These are phyloP conservation scores for Coemansia reversa DNA, from an alignment of 192 early-diverging fungal species.

Conservation along the genomic window DNA sequence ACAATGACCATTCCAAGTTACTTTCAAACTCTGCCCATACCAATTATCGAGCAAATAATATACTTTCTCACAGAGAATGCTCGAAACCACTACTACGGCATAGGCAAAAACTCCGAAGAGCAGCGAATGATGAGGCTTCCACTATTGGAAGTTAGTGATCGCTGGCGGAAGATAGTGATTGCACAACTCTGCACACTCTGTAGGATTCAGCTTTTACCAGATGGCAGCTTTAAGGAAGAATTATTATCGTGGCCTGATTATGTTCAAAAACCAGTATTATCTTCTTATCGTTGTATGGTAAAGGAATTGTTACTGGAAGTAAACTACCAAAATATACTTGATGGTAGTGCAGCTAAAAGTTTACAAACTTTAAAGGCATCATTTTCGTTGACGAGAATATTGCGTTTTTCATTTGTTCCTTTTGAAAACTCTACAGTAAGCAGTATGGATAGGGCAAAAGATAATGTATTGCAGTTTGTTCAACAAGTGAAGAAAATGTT, in stretches of 20 bases:
- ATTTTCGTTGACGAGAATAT: too few species aligned
- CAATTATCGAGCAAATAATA: constrained; percentile 4
- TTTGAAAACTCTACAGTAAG: too few species aligned
- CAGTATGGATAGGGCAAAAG: background rate
- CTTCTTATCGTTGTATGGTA: background rate
- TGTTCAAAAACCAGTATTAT: background rate
- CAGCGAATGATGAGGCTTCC: constrained; percentile 1
- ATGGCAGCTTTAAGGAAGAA: background rate
- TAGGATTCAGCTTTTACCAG: constrained; percentile 1
- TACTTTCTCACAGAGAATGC: background rate
- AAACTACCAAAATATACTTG: constrained; percentile 1
- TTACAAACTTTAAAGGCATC: too few species aligned
- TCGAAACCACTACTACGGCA: background rate
- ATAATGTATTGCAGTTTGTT: constrained; percentile 1
- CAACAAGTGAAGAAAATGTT: background rate
- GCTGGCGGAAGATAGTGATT: background rate
- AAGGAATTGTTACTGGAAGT: background rate
- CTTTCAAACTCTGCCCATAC: background rate
- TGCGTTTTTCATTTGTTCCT: background rate
- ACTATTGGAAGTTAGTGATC: background rate
- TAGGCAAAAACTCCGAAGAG: background rate
- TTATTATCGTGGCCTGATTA: background rate
- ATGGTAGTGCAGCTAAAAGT: background rate
- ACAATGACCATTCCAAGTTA: background rate
- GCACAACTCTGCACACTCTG: background rate